Evolutionary conservation across 805 yeast genomes (phyloP).

Genomic region (Tetrapisispora arboricola): DNA sequence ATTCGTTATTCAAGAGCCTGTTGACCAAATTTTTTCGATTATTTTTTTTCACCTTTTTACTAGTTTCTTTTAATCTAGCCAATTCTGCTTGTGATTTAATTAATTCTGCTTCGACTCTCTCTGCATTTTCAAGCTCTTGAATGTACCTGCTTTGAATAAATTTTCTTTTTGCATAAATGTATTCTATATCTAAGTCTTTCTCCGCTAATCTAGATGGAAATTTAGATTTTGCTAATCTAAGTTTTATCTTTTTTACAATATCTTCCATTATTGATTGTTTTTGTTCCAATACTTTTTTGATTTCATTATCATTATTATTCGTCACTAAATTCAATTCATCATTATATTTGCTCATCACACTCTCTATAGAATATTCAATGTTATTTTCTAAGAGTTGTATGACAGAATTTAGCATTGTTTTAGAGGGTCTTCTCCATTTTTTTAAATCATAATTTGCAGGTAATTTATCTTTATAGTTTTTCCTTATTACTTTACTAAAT

Average conservation of each 20-base stretch:
- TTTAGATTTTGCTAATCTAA: slow-evolving; percentile 12
- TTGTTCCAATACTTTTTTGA: slow-evolving; percentile 9
- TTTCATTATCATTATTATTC: slow-evolving; percentile 8
- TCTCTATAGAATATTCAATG: slow-evolving; percentile 15
- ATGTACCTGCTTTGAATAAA: slow-evolving; percentile 20
- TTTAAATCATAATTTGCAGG: slow-evolving; percentile 14
- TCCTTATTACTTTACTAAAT: slow-evolving; percentile 14
- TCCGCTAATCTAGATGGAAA: slow-evolving; percentile 20
- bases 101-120: slow-evolving; percentile 17
- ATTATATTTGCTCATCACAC: slow-evolving; percentile 16
- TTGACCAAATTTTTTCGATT: slow-evolving; percentile 13
- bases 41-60: slow-evolving; percentile 6
- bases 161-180: slow-evolving; percentile 23
- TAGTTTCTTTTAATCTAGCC: slow-evolving; percentile 8
- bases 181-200: slow-evolving; percentile 23
- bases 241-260: slow-evolving; percentile 17
- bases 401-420: slow-evolving; percentile 10
- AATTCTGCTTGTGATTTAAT: slow-evolving; percentile 14
- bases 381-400: slow-evolving; percentile 19
- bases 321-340: slow-evolving; percentile 12
- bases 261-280: slow-evolving; percentile 18
- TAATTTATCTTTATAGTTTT: slow-evolving; percentile 13
- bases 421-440: slow-evolving; percentile 20
- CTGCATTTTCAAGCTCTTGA: slow-evolving; percentile 16
- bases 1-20: slow-evolving; percentile 11